Percentiles rank a stretch among this genome's conserved stretches.
phyloP scores from a whole-genome alignment of 2,329 filamentous ascomycete species.

The Amphichorda felina region DNA sequence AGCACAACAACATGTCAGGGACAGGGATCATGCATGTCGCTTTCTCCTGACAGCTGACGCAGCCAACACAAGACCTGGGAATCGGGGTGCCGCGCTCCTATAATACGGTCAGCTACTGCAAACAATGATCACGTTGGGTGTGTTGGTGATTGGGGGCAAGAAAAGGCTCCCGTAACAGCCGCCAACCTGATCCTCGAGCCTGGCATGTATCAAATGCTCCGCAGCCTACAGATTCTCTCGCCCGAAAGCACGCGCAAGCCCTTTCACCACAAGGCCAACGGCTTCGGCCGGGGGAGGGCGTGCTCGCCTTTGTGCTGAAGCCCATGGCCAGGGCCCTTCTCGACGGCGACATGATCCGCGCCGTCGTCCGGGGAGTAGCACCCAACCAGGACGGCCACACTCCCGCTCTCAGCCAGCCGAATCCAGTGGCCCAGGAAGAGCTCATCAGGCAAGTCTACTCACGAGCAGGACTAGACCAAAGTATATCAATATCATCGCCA shows the following conservation, averaged over 20 bases:
- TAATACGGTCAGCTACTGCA: no score
- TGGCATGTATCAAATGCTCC: conserved; percentile 4
- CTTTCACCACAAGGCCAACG: conserved; percentile 3
- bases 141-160: no score
- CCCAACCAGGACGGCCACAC: conserved; percentile 27
- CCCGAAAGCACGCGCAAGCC: conserved; percentile 6
- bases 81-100: no score
- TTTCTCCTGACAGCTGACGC: no score
- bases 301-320: conserved; percentile 38
- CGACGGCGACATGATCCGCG: conserved; percentile 19
- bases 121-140: no score
- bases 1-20: no score
- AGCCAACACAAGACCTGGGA: no score
- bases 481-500: background rate
- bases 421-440: conserved; percentile 5
- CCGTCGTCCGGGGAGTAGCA: conserved; percentile 15
- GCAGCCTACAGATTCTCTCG: conserved; percentile 7
- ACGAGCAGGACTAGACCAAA: conserved; percentile 11
- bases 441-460: conserved; percentile 17
- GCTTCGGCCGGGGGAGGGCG: conserved; percentile 25
- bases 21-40: no score
- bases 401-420: conserved; percentile 20
- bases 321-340: conserved; percentile 30
- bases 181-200: conserved; percentile 10
- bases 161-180: conserved; percentile 9